Evolutionary conservation across 2,329 filamentous ascomycete species (phyloP), one percentile per base, ranked within the genome.

Genomic region (Colletotrichum sojae): DNA sequence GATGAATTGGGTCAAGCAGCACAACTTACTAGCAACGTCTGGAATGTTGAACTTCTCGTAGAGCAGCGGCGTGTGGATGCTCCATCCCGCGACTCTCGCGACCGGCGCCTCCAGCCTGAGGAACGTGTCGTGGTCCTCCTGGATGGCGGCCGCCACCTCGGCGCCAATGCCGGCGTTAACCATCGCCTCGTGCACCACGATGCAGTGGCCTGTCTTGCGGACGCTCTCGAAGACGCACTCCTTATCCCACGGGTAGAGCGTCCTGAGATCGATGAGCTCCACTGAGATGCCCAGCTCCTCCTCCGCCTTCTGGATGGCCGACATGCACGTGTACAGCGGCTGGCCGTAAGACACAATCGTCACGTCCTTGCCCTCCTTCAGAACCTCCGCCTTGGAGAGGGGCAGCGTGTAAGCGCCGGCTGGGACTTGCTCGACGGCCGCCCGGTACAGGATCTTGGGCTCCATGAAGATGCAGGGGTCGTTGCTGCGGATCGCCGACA

Each of bases 391-490:
- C 78, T 94, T 95, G 74, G 91, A 94, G 12, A 98, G 85, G 0
- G 94, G 94, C 15, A 98, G 86, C n/a, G 90, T 90, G 78, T 96
- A 98, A 3, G 92, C 84, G 22, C 90, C 91, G 1, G 90, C 88
- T 0, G 95, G 95, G 1, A 98, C 95, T 78, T 97, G 93, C 80
- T 98, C 95, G 31, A 97, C 93, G 0, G 95, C 93, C 0, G 95
- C 94, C 20, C 95, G 91, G 79, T 98, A 98, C 13, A 98, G 84
- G 54, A 96, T 93, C 83, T 98, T 98, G 52, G 95, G 95, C 78
- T 98, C 95, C 91, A 98, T 91, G 80, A 98, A 97, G 61, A 98
- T 85, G 71, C 95, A 94, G 0, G 95, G 95, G 78, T 98, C 95
- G 71, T 94, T 93, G 86, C 90, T 82, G 83, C 89, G 89, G 61